Base-by-base conservation (phyloP, 176 grass and related monocot species). In the Phyllostachys edulis region DNA sequence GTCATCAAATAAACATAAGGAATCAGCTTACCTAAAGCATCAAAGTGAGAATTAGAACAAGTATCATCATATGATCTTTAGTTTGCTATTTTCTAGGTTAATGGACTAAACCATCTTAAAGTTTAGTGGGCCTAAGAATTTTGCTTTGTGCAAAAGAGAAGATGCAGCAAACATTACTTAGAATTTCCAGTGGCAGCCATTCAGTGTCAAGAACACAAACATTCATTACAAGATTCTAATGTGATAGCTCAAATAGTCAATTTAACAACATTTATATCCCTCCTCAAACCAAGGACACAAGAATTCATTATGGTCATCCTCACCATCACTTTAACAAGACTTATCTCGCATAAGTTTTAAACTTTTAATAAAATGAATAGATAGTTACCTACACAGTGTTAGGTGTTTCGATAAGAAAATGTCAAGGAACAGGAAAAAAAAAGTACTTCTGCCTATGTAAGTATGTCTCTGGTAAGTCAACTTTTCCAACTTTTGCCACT, bases 191-290 rank as follows among this genome's bases (percentile, higher is more conserved):
- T 42, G 7, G 75, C 39, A 56, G 29, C 40, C 45, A 69, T 38
- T 67, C 40, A 63, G 21, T 46, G 32, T 78, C 61, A 83, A 73
- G 41, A 49, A 60, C 66, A 86, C 17, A 16, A 67, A 73, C 39
- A 82, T 51, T 86, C 16, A 61, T 90, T 78, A 54, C 14, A 67
- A 56, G 46, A 64, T 72, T 88, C 13, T 67, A 78, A 82, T 46
- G 69, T 72, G 59, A 32, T 59, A 65, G 15, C 24, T 39, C 65
- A 46, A 77, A 14, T n/a, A 45, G 56, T 77, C 46, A 59, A 66
- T 56, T 37, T 77, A 82, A 82, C 38, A 81, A 59, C 38, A 74
- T 51, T 14, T 7, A 80, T 4, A 32, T 38, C 45, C 59, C 24
- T 71, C 50, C 59, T 47, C 39, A 57, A 88, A 44, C 44, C 29